Evolutionary conservation across 768 basidiomycete species (phyloP), one percentile per base, ranked within the genome.

Genomic region (Mycena galopus): DNA sequence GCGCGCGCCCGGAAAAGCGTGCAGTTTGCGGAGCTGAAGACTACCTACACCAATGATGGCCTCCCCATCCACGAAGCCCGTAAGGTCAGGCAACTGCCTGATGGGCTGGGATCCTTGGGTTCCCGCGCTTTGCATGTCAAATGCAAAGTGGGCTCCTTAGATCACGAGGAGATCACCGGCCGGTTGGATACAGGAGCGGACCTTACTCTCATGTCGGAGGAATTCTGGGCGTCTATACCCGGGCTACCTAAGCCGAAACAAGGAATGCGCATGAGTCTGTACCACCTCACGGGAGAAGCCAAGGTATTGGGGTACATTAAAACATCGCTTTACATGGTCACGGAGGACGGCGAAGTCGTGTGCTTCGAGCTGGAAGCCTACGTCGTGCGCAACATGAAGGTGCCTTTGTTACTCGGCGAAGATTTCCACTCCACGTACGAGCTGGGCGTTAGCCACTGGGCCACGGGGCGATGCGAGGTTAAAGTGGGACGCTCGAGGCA

Each of bases 281-380:
- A n/a, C n/a, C n/a, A n/a, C n/a, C n/a, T n/a, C n/a, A n/a, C n/a
- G n/a, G n/a, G n/a, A n/a, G n/a, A n/a, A n/a, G n/a, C n/a, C n/a
- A 56, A 56, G 21, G 55, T 56, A 11, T 10, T 56, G 9, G 55
- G 55, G 1, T 56, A 56, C 55, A 10, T 56, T 8, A 56, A 33
- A 19, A 32, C 30, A 10, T 3, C 50, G 14, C 23, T 51, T 19
- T 51, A 23, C 50, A 23, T 23, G 50, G 50, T 25, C 50, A 3
- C 14, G n/a, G 6, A 51, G 50, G n/a, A 51, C 14, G 50, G 50
- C 3, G 14, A 23, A 6, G 27, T 29, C 53, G 30, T 55, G 5
- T 29, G 53, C 53, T 56, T 56, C 29, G 55, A 56, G 30, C 55
- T 56, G 30, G 55, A 56, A 32, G 55, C 55, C 14, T 56, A 56